Evolutionary conservation across 1,284 basidiomycete genomes (phyloP).

Genomic region (Laetiporus sulphureus): DNA sequence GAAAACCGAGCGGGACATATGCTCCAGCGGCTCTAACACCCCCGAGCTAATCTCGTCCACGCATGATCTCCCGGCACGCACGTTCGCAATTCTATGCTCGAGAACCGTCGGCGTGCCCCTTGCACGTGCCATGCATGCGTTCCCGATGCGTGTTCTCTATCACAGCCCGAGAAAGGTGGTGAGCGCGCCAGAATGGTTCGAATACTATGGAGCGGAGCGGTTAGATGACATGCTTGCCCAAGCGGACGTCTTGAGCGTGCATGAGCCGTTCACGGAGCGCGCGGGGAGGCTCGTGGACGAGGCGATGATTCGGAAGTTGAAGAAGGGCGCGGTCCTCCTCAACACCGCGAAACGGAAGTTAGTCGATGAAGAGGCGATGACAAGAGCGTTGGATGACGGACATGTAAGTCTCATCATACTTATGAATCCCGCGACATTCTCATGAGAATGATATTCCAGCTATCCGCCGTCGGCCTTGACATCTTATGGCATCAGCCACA

Average conservation of each 20-base stretch:
- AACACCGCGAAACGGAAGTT: conserved; percentile 91
- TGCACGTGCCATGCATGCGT: conserved; percentile 62
- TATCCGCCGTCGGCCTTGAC: conserved; percentile 81
- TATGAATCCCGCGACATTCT: conserved; percentile 1
- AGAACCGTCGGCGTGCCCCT: conserved; percentile 82
- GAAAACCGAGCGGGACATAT: conserved; percentile 63
- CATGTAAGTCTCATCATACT: conserved; percentile 45
- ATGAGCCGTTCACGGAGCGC: conserved; percentile 65
- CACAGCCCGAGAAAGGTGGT: conserved; percentile 58
- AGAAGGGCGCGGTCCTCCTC: conserved; percentile 75
- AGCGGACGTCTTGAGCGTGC: conserved; percentile 79
- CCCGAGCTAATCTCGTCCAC: conserved; percentile 39
- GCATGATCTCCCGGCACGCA: conserved; percentile 74
- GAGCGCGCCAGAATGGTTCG: conserved; percentile 65
- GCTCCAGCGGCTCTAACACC: conserved; percentile 50
- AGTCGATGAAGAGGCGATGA: conserved; percentile 82
- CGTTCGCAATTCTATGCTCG: conserved; percentile 82
- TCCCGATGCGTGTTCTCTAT: conserved; percentile 87
- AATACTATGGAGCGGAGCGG: conserved; percentile 57
- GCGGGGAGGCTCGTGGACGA: conserved; percentile 77
- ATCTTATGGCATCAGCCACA: conserved; percentile 87
- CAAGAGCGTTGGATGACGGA: conserved; percentile 79
- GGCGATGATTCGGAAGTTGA: conserved; percentile 74
- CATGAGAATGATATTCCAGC: conserved; percentile 32
- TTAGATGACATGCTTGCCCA: conserved; percentile 69